Evolutionary conservation across 306 rosid genomes (phyloP).

Genomic region (Elaeagnus macrophylla): DNA sequence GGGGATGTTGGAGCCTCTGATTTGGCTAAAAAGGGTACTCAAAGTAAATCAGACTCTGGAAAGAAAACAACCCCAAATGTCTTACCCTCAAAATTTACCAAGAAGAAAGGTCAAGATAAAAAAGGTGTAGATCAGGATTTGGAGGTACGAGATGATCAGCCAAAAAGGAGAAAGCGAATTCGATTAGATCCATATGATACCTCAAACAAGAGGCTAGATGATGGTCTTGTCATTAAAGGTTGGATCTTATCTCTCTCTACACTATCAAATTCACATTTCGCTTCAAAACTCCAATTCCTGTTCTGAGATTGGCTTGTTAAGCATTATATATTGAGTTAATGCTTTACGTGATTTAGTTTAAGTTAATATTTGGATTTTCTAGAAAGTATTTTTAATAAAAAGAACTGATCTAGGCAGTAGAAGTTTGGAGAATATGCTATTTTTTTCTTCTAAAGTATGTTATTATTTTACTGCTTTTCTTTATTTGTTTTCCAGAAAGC

Average conservation of each 20-base stretch:
- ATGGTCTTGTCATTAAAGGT: constrained; percentile 43
- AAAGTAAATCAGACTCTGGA: constrained; percentile 17
- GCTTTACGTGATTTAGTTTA: no score
- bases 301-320: no score
- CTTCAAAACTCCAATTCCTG: background rate
- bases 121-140: constrained; percentile 27
- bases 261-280: constrained; percentile 4
- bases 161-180: constrained; percentile 65
- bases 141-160: constrained; percentile 29
- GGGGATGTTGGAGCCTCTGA: constrained; percentile 17
- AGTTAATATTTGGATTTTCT: no score
- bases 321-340: no score
- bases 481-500: constrained; percentile 41
- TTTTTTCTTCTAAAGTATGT: background rate
- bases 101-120: constrained; percentile 25
- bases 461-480: background rate
- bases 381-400: no score
- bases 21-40: constrained; percentile 29
- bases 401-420: background rate
- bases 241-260: constrained; percentile 15
- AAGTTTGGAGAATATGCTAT: background rate
- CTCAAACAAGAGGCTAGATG: constrained; percentile 79
- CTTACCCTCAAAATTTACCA: constrained; percentile 21
- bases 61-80: constrained; percentile 18
- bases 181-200: constrained; percentile 58